Base-by-base conservation (phyloP, 2,329 filamentous ascomycete species). In the Venturia effusa region DNA sequence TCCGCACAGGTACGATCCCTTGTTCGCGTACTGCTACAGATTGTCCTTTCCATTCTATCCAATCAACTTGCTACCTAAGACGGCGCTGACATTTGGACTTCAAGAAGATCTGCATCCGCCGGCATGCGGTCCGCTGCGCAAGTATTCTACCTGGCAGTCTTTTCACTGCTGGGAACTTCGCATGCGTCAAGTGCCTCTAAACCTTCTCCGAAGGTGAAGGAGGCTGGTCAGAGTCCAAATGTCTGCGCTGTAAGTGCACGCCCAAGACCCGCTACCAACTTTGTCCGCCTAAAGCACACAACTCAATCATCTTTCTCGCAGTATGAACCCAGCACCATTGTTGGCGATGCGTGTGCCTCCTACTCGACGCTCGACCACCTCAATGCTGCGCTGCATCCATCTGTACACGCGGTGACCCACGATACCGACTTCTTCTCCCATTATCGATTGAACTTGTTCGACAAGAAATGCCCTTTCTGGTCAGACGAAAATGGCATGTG, bases 341-440 rank as follows among this genome's bases (percentile, higher is more conserved):
- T 99, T 43, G 90, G 89, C 54, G 94, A 99, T 75, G 92, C 94
- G 60, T 97, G 94, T 78, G 91, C 90, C 67, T 96, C 93, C 64
- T 99, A 96, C 77, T 87, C 88, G 64, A 92, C 90, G 43, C 88
- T 99, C 75, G 92, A 99, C 73, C 80, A 81, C 48, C 81, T 99
- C 63, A 99, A 97, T 77, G 76, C 81, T 68, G 83, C 85, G 66
- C 81, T 97, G 67, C 87, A 88, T 70, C 89, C 92, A 22, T 84
- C 86, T 62, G 79, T 99, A 69, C 84, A 90, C 70, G 88, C 90
- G 64, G 84, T 99, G 57, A 96, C 91, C 0, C 85, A 85, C 69
- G 86, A 89, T 62, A 96, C 93, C 74, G 94, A 99, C 76, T 99
- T 97, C 83, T 99, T 99, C 78, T 93, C 93, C 62, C 92, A 97